Evolutionary conservation across 352 stramenopile genomes (phyloP), one percentile per base, ranked within the genome.

Genomic region (Globisporangium megalacanthum): DNA sequence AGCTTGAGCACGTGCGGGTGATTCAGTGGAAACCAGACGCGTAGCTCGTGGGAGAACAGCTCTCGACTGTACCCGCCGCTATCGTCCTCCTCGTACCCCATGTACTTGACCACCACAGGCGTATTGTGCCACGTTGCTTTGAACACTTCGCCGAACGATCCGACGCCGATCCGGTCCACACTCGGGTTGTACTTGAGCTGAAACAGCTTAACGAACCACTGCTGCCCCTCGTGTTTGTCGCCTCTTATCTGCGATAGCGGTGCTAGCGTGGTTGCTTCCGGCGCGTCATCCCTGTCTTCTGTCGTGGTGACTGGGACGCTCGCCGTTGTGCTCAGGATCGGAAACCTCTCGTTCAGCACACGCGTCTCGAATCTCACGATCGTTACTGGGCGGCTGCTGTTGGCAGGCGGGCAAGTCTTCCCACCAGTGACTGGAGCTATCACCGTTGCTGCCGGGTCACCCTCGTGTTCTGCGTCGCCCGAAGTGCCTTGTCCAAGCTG

Each of bases 61-160:
- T 33, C 17, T 4, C 9, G 7, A 9, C 19, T 42, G 49, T 39
- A 19, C 8, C 11, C 31, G 47, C 14, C 13, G 3, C 33, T 8
- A 37, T 19, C 10, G 22, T 41, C 47, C 22, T 39, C 22, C 19
- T 52, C 47, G 25, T 52, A 37, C 9, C 20, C 47, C 49, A 46
- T 47, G 42, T 13, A 29, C 17, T 48, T 48, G 42, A 48, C 42
- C 1, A 64, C 58, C 0, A 69, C 62, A 3, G 45, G 2, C n/a
- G 37, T 52, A 2, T 35, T 17, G 3, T 8, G 33, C 33, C 33
- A 37, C 33, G 33, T 37, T 8, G 33, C 33, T 8, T 37, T 37
- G 8, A 37, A 8, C 33, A 37, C 33, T 8, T 37, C 33, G 33
- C 33, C 33, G 8, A 37, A 37, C 33, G 33, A 4, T 4, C 33